These are phyloP conservation scores for Wickerhamomyces bovis DNA, from an alignment of 805 yeast genomes.

Conservation along the genomic window DNA sequence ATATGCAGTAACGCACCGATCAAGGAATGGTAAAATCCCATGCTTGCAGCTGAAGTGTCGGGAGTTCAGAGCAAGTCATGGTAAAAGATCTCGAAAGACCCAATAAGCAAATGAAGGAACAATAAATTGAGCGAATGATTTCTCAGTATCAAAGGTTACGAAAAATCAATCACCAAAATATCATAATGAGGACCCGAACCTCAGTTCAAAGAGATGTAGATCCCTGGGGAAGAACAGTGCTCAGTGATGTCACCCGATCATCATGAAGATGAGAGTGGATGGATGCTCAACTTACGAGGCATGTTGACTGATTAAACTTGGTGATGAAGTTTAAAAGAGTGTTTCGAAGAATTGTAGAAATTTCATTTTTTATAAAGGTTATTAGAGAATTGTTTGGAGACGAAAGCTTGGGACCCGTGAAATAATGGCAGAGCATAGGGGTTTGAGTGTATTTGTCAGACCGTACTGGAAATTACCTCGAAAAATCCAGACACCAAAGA, in stretches of 20 bases:
- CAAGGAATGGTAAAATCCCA: constrained; percentile 26
- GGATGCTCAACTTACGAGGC: constrained; percentile 23
- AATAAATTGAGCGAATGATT: neutral
- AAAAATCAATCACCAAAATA: constrained; percentile 1
- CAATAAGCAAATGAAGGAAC: neutral
- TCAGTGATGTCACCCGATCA: neutral
- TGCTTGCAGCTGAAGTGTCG: constrained; percentile 69
- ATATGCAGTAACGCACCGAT: constrained; percentile 6
- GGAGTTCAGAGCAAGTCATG: constrained; percentile 64
- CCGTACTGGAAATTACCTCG: neutral
- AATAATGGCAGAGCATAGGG: neutral
- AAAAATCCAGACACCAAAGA: neutral
- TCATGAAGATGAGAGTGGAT: neutral
- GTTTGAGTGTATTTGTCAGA: neutral
- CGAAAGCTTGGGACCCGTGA: neutral
- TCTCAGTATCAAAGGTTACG: neutral
- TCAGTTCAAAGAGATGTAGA: constrained; percentile 23
- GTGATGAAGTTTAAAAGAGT: neutral
- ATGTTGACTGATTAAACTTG: constrained; percentile 19
- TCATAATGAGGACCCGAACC: constrained; percentile 68
- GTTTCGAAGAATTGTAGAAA: neutral
- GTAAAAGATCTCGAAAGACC: constrained; percentile 1
- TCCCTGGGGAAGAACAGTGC: constrained; percentile 5
- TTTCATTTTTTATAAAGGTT: neutral
- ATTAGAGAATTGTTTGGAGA: neutral